phyloP scores from a whole-genome alignment of 31 red algal species.

The Porphyra umbilicalis region DNA sequence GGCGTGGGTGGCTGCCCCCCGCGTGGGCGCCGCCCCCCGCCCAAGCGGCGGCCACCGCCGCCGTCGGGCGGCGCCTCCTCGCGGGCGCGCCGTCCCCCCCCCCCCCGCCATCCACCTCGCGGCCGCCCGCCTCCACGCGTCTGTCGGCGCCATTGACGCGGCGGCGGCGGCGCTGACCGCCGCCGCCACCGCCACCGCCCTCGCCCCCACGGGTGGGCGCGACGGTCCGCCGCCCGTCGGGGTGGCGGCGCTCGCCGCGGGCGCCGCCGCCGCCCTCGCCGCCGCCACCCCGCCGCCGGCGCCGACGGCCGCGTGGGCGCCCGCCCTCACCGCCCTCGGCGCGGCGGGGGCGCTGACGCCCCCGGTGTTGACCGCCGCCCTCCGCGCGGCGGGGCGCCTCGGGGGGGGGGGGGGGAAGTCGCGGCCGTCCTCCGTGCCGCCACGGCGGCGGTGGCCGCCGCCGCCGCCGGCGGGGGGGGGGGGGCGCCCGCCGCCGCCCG shows the following conservation, averaged over 20 bases:
- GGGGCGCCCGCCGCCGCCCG: neutral
- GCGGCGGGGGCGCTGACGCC: neutral
- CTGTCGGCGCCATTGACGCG: neutral
- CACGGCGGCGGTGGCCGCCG: too few species aligned
- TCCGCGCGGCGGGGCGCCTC: neutral
- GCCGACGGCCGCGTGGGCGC: neutral
- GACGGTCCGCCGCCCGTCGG: neutral
- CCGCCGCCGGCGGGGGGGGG: too few species aligned
- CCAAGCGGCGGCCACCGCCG: neutral
- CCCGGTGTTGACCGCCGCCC: neutral
- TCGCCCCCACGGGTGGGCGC: neutral
- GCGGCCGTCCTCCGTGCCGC: too few species aligned
- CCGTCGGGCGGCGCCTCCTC: neutral
- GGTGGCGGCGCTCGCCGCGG: neutral
- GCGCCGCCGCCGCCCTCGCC: neutral
- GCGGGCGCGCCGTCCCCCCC: neutral
- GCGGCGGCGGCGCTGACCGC: neutral
- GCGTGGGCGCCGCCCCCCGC: neutral
- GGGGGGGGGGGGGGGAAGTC: neutral
- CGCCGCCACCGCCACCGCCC: neutral
- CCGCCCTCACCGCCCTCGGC: neutral
- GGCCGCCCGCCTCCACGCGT: neutral
- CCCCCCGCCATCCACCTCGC: neutral
- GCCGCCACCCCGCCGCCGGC: neutral
- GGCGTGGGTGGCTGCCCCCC: neutral